Percentiles rank a stretch among this genome's conserved stretches.
Conservation (phyloP, 768 basidiomycete species). For the Xerocomellus chrysenteron region DNA sequence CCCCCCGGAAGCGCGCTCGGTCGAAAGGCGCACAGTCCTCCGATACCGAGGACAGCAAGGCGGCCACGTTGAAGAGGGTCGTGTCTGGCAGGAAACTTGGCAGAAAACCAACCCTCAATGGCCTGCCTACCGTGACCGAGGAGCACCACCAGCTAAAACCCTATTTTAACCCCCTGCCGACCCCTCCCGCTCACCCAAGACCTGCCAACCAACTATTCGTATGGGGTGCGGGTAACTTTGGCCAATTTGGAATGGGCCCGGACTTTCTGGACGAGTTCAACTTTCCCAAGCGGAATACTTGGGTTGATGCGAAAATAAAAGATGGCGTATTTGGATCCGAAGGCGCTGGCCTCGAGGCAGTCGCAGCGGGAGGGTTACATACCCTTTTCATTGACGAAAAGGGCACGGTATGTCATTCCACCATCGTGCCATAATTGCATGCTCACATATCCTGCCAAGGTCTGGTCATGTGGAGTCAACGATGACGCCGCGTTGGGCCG, state of each 20-base stretch:
- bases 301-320: conserved; percentile 74
- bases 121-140: conserved; percentile 30
- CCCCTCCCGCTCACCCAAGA: conserved; percentile 51
- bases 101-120: conserved; percentile 32
- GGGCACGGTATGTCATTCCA: conserved; percentile 67
- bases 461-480: conserved; percentile 86
- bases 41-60: conserved; percentile 41
- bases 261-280: conserved; percentile 67
- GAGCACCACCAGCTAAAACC: conserved; percentile 46
- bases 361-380: conserved; percentile 87
- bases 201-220: conserved; percentile 77
- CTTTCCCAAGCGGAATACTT: conserved; percentile 73
- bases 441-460: conserved; percentile 38
- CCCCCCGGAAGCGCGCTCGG: conserved; percentile 47
- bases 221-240: conserved; percentile 93
- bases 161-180: conserved; percentile 67
- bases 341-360: conserved; percentile 76
- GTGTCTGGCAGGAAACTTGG: conserved; percentile 26
- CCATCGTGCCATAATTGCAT: neutral
- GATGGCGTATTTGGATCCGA: conserved; percentile 68
- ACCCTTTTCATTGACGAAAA: conserved; percentile 85
- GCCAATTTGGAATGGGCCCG: conserved; percentile 91
- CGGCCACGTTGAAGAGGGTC: conserved; percentile 25
- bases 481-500: conserved; percentile 89
- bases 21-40: conserved; percentile 36